Base-by-base conservation (phyloP, 345 rosid species). In the Geranium rotundifolium region DNA sequence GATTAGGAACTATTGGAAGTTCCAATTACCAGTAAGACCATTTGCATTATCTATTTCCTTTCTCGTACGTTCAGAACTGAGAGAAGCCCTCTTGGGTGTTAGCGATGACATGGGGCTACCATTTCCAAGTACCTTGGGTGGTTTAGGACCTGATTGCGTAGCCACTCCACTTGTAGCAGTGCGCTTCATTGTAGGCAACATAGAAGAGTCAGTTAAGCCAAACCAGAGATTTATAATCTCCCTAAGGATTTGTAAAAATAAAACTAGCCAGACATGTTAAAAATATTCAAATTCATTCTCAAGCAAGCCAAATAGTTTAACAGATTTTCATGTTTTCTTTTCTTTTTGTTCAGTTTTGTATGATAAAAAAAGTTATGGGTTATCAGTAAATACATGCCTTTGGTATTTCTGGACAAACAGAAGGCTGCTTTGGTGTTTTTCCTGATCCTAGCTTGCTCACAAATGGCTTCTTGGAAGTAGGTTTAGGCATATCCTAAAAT, bases 1-100 rank as follows among this genome's bases (percentile, higher is more conserved):
- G 17, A 4, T 34, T 34, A 5, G 13, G 29, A 30, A 34, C 41
- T 34, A 34, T 34, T 34, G 10, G 41, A 29, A 59, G 57, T 14
- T 20, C 20, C 54, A 66, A 68, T 72, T 68, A 83, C 84, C 82
- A 2, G 67, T 63, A 52, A 67, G 61, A 69, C 30, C 29, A 73
- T 74, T 83, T 61, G 64, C 65, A 58, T 2, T 68, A 67, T 71
- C 81, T 69, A 71, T 88, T 69, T 85, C 89, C 56, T 49, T 67
- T 84, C 79, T 83, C 69, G 67, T 55, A 67, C 65, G 76, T 63
- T 78, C 83, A 72, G 73, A 66, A 72, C 86, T 78, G 37, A 81
- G 60, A 7, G 86, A 81, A 58, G 69, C 81, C 78, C 87, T 78
- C 64, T 81, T 83, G 65, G 79, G 72, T 70, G 85, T 49, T 56